A percentile compares a stretch with the other conserved stretches of the same genome.
Conservation (phyloP, 768 basidiomycete genomes). For the Jaapia argillacea region DNA sequence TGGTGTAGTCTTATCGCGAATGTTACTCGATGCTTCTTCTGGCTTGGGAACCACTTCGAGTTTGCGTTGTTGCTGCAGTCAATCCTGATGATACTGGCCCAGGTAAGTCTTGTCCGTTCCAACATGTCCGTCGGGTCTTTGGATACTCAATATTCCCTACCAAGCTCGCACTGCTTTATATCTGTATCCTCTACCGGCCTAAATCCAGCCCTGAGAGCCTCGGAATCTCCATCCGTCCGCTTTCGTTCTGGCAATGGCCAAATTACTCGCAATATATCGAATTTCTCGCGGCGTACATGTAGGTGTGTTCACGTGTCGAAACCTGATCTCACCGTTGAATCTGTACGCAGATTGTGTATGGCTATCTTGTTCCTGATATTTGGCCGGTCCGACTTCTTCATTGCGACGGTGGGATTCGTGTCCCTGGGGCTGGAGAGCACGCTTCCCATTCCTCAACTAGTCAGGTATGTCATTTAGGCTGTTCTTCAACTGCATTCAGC, state of each 20-base stretch:
- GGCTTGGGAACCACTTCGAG: constrained; percentile 78
- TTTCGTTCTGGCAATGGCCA: constrained; percentile 83
- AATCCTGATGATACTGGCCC: constrained; percentile 75
- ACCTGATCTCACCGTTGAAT: background rate
- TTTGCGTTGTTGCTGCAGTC: constrained; percentile 71
- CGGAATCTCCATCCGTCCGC: constrained; percentile 50
- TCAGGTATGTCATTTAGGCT: constrained; percentile 40
- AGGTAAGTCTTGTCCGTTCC: constrained; percentile 33
- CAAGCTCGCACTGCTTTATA: constrained; percentile 70
- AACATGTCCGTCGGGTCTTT: constrained; percentile 9
- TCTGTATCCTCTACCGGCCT: constrained; percentile 69
- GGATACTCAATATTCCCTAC: constrained; percentile 9
- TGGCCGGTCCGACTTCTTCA: constrained; percentile 47
- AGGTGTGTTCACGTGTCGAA: constrained; percentile 10
- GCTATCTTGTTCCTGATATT: constrained; percentile 72
- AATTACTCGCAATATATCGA: constrained; percentile 73
- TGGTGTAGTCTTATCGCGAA: constrained; percentile 61
- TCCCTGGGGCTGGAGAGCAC: constrained; percentile 80
- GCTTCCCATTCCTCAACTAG: constrained; percentile 75
- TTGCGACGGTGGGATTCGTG: constrained; percentile 60
- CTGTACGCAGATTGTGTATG: constrained; percentile 39
- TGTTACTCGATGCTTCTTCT: constrained; percentile 85
- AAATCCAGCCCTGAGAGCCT: constrained; percentile 46
- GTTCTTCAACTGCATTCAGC: constrained; percentile 5
- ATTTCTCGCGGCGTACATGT: constrained; percentile 76